Evolutionary conservation across 2,329 filamentous ascomycete species (phyloP), one percentile per base, ranked within the genome.

Genomic region (Sarocladium brachiariae): DNA sequence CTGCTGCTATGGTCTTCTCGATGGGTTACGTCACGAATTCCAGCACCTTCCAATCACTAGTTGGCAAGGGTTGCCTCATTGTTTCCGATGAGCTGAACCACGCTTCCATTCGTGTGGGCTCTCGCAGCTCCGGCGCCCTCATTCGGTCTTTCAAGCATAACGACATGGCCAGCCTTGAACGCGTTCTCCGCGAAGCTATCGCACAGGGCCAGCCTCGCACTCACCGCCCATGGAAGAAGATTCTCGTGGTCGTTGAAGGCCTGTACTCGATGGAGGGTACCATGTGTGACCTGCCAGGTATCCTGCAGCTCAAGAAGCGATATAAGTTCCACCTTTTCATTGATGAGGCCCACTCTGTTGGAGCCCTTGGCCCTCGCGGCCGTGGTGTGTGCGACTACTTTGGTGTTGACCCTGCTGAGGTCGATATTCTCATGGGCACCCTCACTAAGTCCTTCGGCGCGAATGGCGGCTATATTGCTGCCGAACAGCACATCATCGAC

Each of bases 181-280:
- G 80, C 53, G 83, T 87, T 59, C 81, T 99, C 6, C 86, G 93
- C 37, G 91, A 97, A 65, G 87, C 84, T 57, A 97, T 99, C 64
- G 91, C 92, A 13, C 92, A 97, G 70, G 93, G 93, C 39, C 93
- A 99, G 65, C 93, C 93, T 50, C 87, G 93, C 57, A 99, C 92
- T n/a, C 93, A 99, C 69, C 87, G 93, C 25, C 93, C 93, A 1
- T 99, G 93, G 93, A 96, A 95, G 78, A 99, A 97, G 81, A 97
- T 99, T 54, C 69, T 99, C 49, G 88, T 99, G 39, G 91, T 92
- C 33, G 89, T 99, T 33, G 93, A 99, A 68, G 93, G 93, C 59
- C 79, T 99, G 18, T 99, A 99, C 76, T 97, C 92, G 1, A 99
- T 99, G 93, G 93, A 99, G 72, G 93, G 93, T 46, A 96, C 91